Conservation (phyloP, 768 basidiomycete genomes). For the Suillus subluteus region DNA sequence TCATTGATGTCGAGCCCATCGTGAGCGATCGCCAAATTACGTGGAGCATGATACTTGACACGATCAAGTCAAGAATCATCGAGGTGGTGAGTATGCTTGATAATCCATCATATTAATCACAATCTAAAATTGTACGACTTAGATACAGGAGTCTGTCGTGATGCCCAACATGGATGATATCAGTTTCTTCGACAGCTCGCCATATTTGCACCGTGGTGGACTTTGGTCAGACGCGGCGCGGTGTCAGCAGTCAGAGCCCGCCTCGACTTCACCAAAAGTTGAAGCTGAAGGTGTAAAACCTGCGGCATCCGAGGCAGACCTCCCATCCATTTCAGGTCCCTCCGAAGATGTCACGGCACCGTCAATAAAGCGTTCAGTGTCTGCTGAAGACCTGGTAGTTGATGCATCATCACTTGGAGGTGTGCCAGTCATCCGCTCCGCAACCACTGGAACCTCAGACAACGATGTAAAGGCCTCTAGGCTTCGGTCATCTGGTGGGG, state of each 20-base stretch:
- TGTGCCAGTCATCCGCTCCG: constrained; percentile 25
- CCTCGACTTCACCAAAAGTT: constrained; percentile 13
- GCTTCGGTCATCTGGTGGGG: constrained; percentile 50
- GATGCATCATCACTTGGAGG: constrained; percentile 30
- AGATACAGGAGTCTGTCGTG: constrained; percentile 95
- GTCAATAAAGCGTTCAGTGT: constrained; percentile 30
- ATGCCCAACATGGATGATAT: constrained; percentile 99
- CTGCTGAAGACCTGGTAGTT: constrained; percentile 31
- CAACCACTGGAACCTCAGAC: constrained; percentile 26
- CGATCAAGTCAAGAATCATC: constrained; percentile 86
- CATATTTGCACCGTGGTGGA: constrained; percentile 75
- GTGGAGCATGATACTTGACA: constrained; percentile 88
- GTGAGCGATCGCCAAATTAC: constrained; percentile 95
- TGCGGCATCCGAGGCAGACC: constrained; percentile 25
- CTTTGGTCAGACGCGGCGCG: constrained; percentile 83
- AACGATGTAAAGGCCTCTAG: constrained; percentile 32
- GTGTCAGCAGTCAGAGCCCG: constrained; percentile 32
- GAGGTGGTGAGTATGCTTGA: constrained; percentile 68
- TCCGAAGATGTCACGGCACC: constrained; percentile 17
- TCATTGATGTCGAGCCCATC: constrained; percentile 88
- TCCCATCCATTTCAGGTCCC: constrained; percentile 40
- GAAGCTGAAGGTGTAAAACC: constrained; percentile 11
- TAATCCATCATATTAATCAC: not conserved
- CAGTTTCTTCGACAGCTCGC: constrained; percentile 84
- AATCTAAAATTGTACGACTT: constrained; percentile 53